Evolutionary conservation across 257 asterid genomes (phyloP).

Genomic region (Ballota nigra): DNA sequence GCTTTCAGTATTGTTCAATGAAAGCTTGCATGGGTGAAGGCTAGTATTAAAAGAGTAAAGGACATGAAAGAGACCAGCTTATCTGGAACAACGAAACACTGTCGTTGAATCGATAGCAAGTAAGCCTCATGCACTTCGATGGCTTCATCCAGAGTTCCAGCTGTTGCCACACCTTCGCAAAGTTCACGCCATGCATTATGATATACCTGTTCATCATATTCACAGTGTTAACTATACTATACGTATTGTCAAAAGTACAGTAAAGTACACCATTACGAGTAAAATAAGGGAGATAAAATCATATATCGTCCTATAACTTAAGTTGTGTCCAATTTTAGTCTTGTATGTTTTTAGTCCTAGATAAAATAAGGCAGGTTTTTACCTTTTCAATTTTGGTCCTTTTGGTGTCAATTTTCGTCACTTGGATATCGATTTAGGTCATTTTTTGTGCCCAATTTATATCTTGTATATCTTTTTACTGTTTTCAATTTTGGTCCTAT

Average conservation of each 20-base stretch:
- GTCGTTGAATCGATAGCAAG: slow-evolving; percentile 81
- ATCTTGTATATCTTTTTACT: no score
- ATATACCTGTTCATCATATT: slow-evolving; percentile 58
- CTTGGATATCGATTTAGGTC: no score
- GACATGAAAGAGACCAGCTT: slow-evolving; percentile 67
- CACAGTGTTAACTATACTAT: not conserved
- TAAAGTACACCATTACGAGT: not conserved
- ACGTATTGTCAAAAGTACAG: not conserved
- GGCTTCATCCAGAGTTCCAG: slow-evolving; percentile 89
- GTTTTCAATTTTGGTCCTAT: no score
- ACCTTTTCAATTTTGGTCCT: no score
- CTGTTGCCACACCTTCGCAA: slow-evolving; percentile 83
- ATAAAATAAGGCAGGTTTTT: no score
- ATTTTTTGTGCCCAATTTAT: no score
- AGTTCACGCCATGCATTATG: slow-evolving; percentile 99
- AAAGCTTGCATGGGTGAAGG: not conserved
- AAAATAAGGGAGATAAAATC: not conserved
- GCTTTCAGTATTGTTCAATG: slow-evolving; percentile 9
- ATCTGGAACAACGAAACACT: slow-evolving; percentile 94
- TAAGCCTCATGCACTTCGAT: slow-evolving; percentile 93
- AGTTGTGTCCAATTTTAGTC: no score
- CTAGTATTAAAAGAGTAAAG: slow-evolving; percentile 4
- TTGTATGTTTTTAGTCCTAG: no score
- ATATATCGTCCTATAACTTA: no score
- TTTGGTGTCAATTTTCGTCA: no score